Evolutionary conservation across 1,139 yeast genomes (phyloP).

Genomic region (Geotrichum reessii): DNA sequence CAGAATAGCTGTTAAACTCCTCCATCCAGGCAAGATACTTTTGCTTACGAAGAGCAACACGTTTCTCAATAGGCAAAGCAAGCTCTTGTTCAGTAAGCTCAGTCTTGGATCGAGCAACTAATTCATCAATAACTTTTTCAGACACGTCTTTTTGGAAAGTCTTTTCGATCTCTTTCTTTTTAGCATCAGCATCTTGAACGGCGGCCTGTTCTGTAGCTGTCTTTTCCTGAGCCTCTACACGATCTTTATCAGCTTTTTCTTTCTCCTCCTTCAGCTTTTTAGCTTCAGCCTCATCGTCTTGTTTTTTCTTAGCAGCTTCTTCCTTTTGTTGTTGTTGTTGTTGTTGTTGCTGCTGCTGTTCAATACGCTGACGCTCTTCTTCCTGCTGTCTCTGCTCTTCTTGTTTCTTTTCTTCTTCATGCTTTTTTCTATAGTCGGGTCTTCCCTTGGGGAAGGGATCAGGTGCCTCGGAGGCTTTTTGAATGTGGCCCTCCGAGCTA

Average conservation of each 20-base stretch:
- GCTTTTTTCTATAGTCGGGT: slow-evolving; percentile 18
- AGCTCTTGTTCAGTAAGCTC: slow-evolving; percentile 6
- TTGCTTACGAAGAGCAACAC: slow-evolving; percentile 10
- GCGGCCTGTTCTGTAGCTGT: slow-evolving; percentile 10
- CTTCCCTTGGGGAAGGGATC: slow-evolving; percentile 20
- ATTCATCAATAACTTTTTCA: not conserved
- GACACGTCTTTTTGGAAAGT: not conserved
- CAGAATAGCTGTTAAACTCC: slow-evolving; percentile 2
- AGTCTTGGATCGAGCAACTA: not conserved
- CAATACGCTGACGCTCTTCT: not conserved
- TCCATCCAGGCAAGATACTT: slow-evolving; percentile 16
- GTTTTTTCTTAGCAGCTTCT: slow-evolving; percentile 3
- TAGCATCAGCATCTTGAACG: slow-evolving; percentile 9
- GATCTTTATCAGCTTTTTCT: slow-evolving; percentile 29
- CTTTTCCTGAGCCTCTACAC: slow-evolving; percentile 17
- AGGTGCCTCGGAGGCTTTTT: slow-evolving; percentile 14
- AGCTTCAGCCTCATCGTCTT: not conserved
- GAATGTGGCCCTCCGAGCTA: slow-evolving; percentile 14
- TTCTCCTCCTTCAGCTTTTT: not conserved
- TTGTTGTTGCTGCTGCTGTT: not conserved
- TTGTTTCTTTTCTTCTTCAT: slow-evolving; percentile 14
- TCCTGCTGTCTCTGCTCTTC: not conserved
- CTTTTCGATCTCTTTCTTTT: slow-evolving; percentile 9
- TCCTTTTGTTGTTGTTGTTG: slow-evolving; percentile 1
- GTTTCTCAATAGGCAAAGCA: slow-evolving; percentile 5